A percentile compares a stretch with the other conserved stretches of the same genome.
phyloP scores from a whole-genome alignment of 2,329 filamentous ascomycete genomes.

The Macrophomina phaseolina region DNA sequence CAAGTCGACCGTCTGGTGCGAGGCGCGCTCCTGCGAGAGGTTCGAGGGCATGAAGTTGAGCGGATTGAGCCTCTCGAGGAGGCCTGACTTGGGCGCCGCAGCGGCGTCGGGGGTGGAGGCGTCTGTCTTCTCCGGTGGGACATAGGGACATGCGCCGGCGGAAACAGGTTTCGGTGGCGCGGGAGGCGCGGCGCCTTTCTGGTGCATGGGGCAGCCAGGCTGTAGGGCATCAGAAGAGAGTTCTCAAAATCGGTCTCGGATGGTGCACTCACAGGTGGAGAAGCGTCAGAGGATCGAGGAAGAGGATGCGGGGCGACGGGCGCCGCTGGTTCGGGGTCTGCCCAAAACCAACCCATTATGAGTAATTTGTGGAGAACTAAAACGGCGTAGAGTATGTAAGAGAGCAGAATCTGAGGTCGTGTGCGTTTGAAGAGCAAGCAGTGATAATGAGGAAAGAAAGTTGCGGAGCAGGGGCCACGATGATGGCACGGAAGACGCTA shows the following conservation, averaged over 20 bases:
- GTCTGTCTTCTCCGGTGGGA: constrained; percentile 23
- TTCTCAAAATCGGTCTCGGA: constrained; percentile 33
- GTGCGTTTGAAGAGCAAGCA: background rate
- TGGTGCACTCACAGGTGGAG: constrained; percentile 60
- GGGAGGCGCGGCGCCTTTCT: constrained; percentile 40
- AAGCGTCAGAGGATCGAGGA: constrained; percentile 50
- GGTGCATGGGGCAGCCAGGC: constrained; percentile 75
- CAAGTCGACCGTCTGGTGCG: constrained; percentile 73
- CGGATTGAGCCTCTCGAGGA: constrained; percentile 71
- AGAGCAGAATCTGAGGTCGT: background rate
- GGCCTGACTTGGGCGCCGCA: constrained; percentile 48
- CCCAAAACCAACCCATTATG: constrained; percentile 75
- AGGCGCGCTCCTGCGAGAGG: constrained; percentile 78
- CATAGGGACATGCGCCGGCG: constrained; percentile 54
- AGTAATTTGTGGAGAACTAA: background rate
- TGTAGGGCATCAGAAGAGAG: constrained; percentile 38
- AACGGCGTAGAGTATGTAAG: background rate
- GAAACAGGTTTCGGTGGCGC: constrained; percentile 37
- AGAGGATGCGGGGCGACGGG: constrained; percentile 55
- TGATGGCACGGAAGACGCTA: constrained; percentile 22
- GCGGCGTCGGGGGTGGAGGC: constrained; percentile 42
- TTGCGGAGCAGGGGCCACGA: constrained; percentile 27
- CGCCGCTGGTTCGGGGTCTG: constrained; percentile 55
- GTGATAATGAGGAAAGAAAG: constrained; percentile 21
- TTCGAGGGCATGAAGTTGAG: constrained; percentile 96